phyloP scores from a whole-genome alignment of 495 filamentous ascomycete species.

The Aspergillus sclerotiicarbonarius region DNA sequence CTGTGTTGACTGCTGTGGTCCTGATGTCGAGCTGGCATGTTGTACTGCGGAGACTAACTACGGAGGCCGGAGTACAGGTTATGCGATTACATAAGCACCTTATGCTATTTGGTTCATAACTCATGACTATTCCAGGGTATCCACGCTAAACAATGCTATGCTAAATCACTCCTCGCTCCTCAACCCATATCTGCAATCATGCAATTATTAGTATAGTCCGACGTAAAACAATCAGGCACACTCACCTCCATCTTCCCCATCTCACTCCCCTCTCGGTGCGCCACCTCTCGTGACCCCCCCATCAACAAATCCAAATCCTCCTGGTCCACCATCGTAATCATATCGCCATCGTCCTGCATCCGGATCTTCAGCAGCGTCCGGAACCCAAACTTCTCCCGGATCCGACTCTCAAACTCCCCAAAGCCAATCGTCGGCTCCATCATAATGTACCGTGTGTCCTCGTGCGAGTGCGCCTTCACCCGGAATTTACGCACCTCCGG shows the following conservation, averaged over 20 bases:
- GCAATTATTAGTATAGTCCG: slow-evolving; percentile 8
- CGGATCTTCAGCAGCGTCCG: slow-evolving; percentile 72
- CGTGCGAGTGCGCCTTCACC: slow-evolving; percentile 81
- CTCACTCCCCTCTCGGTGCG: slow-evolving; percentile 70
- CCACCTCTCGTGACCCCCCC: slow-evolving; percentile 60
- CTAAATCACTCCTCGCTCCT: slow-evolving; percentile 47
- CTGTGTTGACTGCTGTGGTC: slow-evolving; percentile 12
- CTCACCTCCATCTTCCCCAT: slow-evolving; percentile 96
- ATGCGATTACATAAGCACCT: too few relatives aligned
- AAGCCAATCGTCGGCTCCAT: slow-evolving; percentile 71
- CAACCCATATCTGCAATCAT: slow-evolving; percentile 64
- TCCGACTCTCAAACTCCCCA: slow-evolving; percentile 67
- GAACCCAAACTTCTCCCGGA: slow-evolving; percentile 82
- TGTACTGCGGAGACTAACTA: neutral
- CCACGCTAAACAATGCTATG: slow-evolving; percentile 8
- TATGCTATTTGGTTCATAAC: too few relatives aligned
- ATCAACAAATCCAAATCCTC: slow-evolving; percentile 92
- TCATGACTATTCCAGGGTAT: slow-evolving; percentile 17
- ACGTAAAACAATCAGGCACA: slow-evolving; percentile 13
- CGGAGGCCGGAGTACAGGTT: slow-evolving; percentile 3
- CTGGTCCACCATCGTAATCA: slow-evolving; percentile 96
- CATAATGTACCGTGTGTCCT: slow-evolving; percentile 94
- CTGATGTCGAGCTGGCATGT: slow-evolving; percentile 7
- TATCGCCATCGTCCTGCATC: slow-evolving; percentile 82
- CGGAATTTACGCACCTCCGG: slow-evolving; percentile 62